Base-by-base conservation (phyloP, 1,284 basidiomycete genomes). In the Papiliotrema flavescens region DNA sequence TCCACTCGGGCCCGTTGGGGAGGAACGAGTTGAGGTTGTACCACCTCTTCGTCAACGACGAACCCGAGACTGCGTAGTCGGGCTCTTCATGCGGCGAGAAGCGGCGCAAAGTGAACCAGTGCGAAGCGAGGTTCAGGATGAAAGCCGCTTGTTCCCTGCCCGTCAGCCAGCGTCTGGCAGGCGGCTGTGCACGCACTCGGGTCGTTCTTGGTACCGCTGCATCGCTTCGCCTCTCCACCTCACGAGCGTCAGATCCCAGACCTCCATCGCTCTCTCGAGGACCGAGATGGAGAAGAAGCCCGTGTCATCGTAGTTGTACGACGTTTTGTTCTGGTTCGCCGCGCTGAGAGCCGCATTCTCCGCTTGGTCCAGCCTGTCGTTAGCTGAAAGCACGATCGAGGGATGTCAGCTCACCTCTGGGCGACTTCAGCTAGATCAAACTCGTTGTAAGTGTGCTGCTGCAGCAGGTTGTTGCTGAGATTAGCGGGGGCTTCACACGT, bases 21-120 rank as follows among this genome's bases (percentile, higher is more conserved):
- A 86, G 79, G 67, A 83, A 87, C 9, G 90, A 93, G 71, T 96
- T 90, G 23, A 97, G 80, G 74, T 95, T 93, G 79, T 90, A 96
- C 90, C 91, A 96, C 79, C 85, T 44, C 74, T 77, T 78, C 61
- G 49, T 80, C 28, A 32, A 32, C 28, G 28, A 32, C 28, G 28
- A 32, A 5, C 28, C 28, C 11, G 28, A 32, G 11, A 11, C 28
- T 77, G 61, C 75, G 13, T 58, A 23, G 4, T 44, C 4, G 35
- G 57, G 51, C n/a, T 61, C 63, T 26, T 62, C 64, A 24, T 59
- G 55, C 13, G 64, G 60, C 69, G 44, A 58, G 67, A 94, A 95
- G 22, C 89, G 84, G 37, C 91, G 85, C 22, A 95, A 79, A 1
- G 89, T 85, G 71, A 89, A 89, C 92, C 92, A 96, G 70, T 95